A percentile compares a stretch with the other conserved stretches of the same genome.
Evolutionary conservation across 2,329 filamentous ascomycete genomes (phyloP).

Genomic region (Claviceps fusiformis): DNA sequence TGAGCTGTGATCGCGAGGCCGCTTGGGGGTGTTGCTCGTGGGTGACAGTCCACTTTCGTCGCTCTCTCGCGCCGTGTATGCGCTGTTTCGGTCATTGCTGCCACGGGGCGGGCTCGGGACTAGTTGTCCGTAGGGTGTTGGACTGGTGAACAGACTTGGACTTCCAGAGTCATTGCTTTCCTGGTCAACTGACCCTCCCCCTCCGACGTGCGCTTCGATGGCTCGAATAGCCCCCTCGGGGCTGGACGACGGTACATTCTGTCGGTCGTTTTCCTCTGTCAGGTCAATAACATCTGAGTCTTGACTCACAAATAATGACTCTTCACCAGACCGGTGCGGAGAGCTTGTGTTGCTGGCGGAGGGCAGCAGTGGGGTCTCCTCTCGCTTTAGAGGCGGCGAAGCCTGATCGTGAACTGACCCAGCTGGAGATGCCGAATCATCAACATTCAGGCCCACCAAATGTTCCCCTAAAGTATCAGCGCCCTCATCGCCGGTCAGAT

Average conservation of each 20-base stretch:
- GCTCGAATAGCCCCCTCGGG: not conserved
- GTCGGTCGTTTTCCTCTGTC: not conserved
- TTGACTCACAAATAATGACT: not conserved
- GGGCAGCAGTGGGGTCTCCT: not conserved
- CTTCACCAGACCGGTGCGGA: not conserved
- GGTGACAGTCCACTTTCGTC: not conserved
- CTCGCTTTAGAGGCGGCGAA: not conserved
- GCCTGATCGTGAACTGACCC: not conserved
- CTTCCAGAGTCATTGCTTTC: not conserved
- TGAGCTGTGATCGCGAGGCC: not conserved
- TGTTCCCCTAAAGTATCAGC: not conserved
- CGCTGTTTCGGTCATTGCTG: not conserved
- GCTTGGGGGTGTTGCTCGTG: not conserved
- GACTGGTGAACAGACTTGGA: not conserved
- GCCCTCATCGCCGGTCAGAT: not conserved
- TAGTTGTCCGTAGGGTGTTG: not conserved
- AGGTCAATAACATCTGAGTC: not conserved
- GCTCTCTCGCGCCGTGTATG: not conserved
- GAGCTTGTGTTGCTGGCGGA: not conserved
- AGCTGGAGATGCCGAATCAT: not conserved
- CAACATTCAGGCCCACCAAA: not conserved
- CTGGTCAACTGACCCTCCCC: not conserved
- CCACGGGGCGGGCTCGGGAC: not conserved
- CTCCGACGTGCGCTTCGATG: not conserved
- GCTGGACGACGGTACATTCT: not conserved